These are phyloP conservation scores for Piedraia hortae DNA, from an alignment of 2,329 filamentous ascomycete species.

Conservation along the genomic window DNA sequence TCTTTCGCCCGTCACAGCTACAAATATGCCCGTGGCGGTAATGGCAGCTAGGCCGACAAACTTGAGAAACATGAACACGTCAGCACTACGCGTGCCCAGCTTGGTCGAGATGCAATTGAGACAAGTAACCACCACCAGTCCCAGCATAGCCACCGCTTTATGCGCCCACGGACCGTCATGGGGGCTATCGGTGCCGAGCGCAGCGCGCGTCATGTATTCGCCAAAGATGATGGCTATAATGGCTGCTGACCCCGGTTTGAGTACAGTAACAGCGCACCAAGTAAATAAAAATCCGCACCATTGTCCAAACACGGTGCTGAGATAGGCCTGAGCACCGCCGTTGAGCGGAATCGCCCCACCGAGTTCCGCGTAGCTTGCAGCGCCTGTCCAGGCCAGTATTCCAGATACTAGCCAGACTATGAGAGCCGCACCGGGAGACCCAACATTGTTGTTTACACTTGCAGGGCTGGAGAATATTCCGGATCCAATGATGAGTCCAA, in stretches of 20 bases:
- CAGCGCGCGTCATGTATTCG: constrained; percentile 76
- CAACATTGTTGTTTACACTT: constrained; percentile 73
- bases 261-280: constrained; percentile 78
- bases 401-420: constrained; percentile 83
- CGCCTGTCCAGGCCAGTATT: constrained; percentile 86
- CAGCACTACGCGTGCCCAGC: constrained; percentile 62
- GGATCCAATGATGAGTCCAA: constrained; percentile 83
- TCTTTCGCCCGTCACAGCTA: constrained; percentile 52
- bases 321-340: constrained; percentile 75
- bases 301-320: constrained; percentile 91
- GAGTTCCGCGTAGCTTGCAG: constrained; percentile 80
- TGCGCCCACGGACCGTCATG: constrained; percentile 65
- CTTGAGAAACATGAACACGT: constrained; percentile 91
- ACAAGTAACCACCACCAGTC: constrained; percentile 48
- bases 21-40: constrained; percentile 65
- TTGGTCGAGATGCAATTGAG: constrained; percentile 81
- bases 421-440: constrained; percentile 67
- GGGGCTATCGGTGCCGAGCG: constrained; percentile 63
- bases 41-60: constrained; percentile 72
- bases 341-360: constrained; percentile 90
- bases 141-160: constrained; percentile 59
- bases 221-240: constrained; percentile 97
- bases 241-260: constrained; percentile 78
- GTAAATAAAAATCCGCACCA: constrained; percentile 81
- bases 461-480: constrained; percentile 90